A percentile compares a stretch with the other conserved stretches of the same genome.
phyloP scores from a whole-genome alignment of 2,329 filamentous ascomycete genomes.

The Samsoniella hepiali region DNA sequence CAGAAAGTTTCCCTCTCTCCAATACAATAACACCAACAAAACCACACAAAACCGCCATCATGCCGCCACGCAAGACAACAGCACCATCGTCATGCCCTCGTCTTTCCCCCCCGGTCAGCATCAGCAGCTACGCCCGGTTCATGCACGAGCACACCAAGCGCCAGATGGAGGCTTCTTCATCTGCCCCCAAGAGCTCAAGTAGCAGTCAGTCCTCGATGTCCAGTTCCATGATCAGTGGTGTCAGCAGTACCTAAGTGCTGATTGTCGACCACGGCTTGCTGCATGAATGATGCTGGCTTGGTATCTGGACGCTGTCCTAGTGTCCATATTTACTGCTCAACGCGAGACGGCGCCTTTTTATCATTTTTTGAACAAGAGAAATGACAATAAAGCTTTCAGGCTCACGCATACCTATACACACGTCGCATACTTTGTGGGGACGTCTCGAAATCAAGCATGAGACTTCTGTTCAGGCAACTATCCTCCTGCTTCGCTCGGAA shows the following conservation, averaged over 20 bases:
- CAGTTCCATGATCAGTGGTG: slow-evolving; percentile 31
- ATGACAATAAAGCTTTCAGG: neutral
- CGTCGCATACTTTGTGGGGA: neutral
- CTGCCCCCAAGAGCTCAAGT: slow-evolving; percentile 22
- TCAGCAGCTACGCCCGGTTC: slow-evolving; percentile 55
- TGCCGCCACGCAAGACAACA: slow-evolving; percentile 39
- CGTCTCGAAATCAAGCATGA: neutral
- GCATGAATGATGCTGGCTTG: too few relatives aligned
- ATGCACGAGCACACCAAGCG: slow-evolving; percentile 65
- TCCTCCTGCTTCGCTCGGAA: too few relatives aligned
- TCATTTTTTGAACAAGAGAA: too few relatives aligned
- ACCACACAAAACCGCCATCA: slow-evolving; percentile 30
- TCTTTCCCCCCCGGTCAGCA: slow-evolving; percentile 44
- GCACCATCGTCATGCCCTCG: slow-evolving; percentile 32
- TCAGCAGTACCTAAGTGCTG: slow-evolving; percentile 11
- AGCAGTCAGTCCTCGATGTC: slow-evolving; percentile 21
- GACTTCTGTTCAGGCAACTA: neutral
- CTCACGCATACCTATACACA: neutral
- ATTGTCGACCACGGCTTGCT: too few relatives aligned
- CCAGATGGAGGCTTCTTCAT: slow-evolving; percentile 55
- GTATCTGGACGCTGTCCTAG: too few relatives aligned
- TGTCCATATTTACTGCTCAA: too few relatives aligned
- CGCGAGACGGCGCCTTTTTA: too few relatives aligned
- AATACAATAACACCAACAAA: slow-evolving; percentile 5
- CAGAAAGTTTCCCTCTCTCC: too few relatives aligned